Evolutionary conservation across 2,329 filamentous ascomycete genomes (phyloP).

Genomic region (Dryadomyces quercus-mongolicae): DNA sequence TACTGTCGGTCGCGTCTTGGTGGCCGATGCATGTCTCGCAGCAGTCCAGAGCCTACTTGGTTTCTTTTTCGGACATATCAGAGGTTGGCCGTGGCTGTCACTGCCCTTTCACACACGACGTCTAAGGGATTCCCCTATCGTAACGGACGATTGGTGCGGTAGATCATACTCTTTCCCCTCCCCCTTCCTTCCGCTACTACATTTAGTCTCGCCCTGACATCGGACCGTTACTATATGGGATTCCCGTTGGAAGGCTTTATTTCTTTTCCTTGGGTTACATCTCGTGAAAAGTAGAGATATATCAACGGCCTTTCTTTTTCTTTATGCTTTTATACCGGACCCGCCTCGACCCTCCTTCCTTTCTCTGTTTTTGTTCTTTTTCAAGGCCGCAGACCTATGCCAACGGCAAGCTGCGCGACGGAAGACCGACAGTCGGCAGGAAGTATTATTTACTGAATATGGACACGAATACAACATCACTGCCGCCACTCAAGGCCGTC

Average conservation of each 20-base stretch:
- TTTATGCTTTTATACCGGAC: neutral
- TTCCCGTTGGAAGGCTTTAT: neutral
- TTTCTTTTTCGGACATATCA: no score
- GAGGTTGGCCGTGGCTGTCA: no score
- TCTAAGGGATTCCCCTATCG: no score
- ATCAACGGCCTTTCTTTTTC: no score
- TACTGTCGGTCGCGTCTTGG: neutral
- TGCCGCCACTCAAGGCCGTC: slow-evolving; percentile 22
- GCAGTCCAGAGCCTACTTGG: neutral
- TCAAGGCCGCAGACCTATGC: neutral
- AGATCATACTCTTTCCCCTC: neutral
- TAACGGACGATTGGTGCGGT: neutral
- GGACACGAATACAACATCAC: slow-evolving; percentile 7
- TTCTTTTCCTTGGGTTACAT: neutral
- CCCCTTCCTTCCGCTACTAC: neutral
- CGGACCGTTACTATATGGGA: neutral
- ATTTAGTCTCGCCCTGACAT: neutral
- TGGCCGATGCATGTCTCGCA: neutral
- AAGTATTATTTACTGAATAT: slow-evolving; percentile 1
- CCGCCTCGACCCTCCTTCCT: neutral
- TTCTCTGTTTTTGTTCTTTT: neutral
- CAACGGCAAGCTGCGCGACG: no score
- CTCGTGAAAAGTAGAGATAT: no score
- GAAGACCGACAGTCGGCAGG: neutral
- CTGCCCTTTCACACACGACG: no score